A percentile compares a stretch with the other conserved stretches of the same genome.
Conservation (phyloP, 306 rosid species). For the Sphenostylis stenocarpa region DNA sequence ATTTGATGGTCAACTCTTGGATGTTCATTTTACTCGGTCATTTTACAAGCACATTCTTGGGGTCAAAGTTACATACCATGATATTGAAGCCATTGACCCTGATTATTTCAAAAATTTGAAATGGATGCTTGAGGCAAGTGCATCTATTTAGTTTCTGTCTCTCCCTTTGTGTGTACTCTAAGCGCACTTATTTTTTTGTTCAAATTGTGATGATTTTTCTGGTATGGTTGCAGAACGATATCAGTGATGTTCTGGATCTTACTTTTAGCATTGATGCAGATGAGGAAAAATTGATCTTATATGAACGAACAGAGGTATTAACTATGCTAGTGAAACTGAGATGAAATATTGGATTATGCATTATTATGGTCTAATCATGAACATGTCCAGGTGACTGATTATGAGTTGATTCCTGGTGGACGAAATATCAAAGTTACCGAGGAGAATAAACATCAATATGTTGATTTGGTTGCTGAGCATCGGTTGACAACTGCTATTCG, state of each 20-base stretch:
- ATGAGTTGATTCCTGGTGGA: slow-evolving; percentile 94
- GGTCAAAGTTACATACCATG: slow-evolving; percentile 95
- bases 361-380: slow-evolving; percentile 34
- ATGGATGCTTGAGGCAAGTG: slow-evolving; percentile 97
- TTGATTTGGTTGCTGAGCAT: slow-evolving; percentile 91
- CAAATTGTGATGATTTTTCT: slow-evolving; percentile 17
- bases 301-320: slow-evolving; percentile 87
- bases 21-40: slow-evolving; percentile 99
- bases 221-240: slow-evolving; percentile 72
- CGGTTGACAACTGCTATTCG: slow-evolving; percentile 98
- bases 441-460: slow-evolving; percentile 93
- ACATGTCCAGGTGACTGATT: slow-evolving; percentile 83
- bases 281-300: slow-evolving; percentile 89
- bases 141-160: background rate
- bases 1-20: slow-evolving; percentile 96
- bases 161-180: background rate
- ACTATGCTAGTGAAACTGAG: slow-evolving; percentile 17
- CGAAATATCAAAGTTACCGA: slow-evolving; percentile 94
- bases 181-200: slow-evolving; percentile 9
- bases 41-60: slow-evolving; percentile 98
- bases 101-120: slow-evolving; percentile 87
- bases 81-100: slow-evolving; percentile 99
- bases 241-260: slow-evolving; percentile 78
- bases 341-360: slow-evolving; percentile 19
- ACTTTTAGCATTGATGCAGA: slow-evolving; percentile 99